phyloP scores from a whole-genome alignment of 2,329 filamentous ascomycete species.

The Didymella pinodella region DNA sequence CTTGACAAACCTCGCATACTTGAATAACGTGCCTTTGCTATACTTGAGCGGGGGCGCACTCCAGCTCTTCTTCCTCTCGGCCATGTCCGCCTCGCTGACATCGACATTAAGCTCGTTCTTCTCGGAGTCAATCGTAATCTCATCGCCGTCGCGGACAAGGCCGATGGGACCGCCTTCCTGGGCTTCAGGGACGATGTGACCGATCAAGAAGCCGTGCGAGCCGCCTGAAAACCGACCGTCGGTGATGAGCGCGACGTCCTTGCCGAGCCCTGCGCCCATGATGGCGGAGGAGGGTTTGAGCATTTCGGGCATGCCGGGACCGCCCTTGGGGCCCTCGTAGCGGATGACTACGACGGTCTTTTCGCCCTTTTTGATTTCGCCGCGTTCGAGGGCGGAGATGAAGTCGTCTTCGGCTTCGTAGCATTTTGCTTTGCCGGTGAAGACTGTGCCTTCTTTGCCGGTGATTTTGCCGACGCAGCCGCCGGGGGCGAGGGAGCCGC shows the following conservation, averaged over 20 bases:
- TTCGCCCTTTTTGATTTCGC: constrained; percentile 75
- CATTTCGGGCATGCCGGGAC: constrained; percentile 96
- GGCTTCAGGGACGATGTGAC: constrained; percentile 90
- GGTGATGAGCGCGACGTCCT: constrained; percentile 88
- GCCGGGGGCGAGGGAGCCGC: constrained; percentile 85
- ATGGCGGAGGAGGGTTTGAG: constrained; percentile 89
- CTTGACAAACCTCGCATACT: constrained; percentile 64
- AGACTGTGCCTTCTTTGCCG: constrained; percentile 86
- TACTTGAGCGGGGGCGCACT: constrained; percentile 65
- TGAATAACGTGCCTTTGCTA: constrained; percentile 65
- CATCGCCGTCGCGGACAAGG: constrained; percentile 79
- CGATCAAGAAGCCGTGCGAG: constrained; percentile 90
- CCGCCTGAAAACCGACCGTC: constrained; percentile 91
- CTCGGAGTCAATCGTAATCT: constrained; percentile 85
- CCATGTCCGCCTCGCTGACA: constrained; percentile 75
- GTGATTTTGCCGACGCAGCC: constrained; percentile 97
- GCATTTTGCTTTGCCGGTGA: constrained; percentile 80
- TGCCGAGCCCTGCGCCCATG: constrained; percentile 85
- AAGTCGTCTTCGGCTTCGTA: constrained; percentile 87
- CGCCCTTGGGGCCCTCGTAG: constrained; percentile 92
- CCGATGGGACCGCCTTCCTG: constrained; percentile 89
- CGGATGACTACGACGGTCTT: constrained; percentile 90
- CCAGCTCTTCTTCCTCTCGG: constrained; percentile 63
- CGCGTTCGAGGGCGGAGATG: constrained; percentile 74
- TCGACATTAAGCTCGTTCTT: constrained; percentile 76